Evolutionary conservation across 2,329 filamentous ascomycete genomes (phyloP), one percentile per base, ranked within the genome.

Genomic region (Neocatenulostroma microsporum): DNA sequence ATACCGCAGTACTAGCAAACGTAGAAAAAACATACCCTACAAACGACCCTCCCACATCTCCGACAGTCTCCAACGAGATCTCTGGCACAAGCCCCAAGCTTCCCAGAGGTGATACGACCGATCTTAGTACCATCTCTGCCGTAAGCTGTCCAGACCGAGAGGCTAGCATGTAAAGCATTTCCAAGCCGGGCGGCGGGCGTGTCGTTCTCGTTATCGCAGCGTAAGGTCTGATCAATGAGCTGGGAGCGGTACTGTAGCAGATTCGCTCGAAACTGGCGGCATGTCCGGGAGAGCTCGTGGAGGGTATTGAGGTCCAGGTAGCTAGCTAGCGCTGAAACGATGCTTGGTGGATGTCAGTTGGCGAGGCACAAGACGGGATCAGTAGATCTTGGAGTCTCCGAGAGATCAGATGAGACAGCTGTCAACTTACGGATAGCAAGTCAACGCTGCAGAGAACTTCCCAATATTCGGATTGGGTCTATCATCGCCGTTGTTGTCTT

Each of bases 31-130:
- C 56, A 36, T 73, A 93, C 87, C 63, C 89, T 76, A 61, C 89
- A 96, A 37, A 94, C 78, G 18, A 87, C 72, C 19, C 66, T 77
- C 25, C 73, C 74, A 58, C 89, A 96, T 44, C 80, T 74, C 37
- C 85, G 76, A 60, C 89, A 95, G 49, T 82, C 80, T 27, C 72
- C 75, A 4, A 96, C 89, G 75, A 94, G 75, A 60, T 95, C 89
- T 43, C 85, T 73, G 15, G 89, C 89, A 57, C 89, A 96, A 50
- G 73, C 72, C 4, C 83, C 80, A 19, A 83, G 71, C 61, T 85
- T 89, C 35, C 82, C 80, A 45, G 70, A 71, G 49, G 62, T 76
- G 46, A 74, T 51, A 34, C 60, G 62, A 2, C 56, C 56, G 7
- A 60, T 48, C 19, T 55, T 58, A 8, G 50, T 40, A 28, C 55